phyloP scores from a whole-genome alignment of 31 red algal species.

The Odonthalia washingtoniensis region DNA sequence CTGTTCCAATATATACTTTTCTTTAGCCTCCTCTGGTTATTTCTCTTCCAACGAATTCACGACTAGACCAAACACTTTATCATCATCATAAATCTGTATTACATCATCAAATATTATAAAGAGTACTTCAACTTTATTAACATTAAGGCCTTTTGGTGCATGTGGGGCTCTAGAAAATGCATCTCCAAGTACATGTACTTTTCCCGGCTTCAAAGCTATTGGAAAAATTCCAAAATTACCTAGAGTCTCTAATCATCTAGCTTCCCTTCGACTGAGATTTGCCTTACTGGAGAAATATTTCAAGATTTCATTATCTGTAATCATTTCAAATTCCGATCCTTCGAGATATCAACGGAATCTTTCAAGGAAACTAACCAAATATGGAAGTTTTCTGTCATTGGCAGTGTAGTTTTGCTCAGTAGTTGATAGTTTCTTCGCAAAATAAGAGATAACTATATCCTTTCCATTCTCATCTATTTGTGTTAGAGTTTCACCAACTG shows the following conservation, averaged over 20 bases:
- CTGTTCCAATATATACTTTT: neutral
- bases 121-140: neutral
- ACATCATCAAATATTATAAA: neutral
- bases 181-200: neutral
- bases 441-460: neutral
- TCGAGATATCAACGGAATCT: neutral
- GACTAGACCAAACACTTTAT: neutral
- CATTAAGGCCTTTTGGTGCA: neutral
- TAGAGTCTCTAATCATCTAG: neutral
- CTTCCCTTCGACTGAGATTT: slow-evolving; percentile 4
- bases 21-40: neutral
- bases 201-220: neutral
- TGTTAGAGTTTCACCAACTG: slow-evolving; percentile 4
- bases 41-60: neutral
- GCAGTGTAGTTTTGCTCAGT: slow-evolving; percentile 10
- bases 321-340: neutral
- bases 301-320: slow-evolving; percentile 1
- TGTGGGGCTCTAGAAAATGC: neutral
- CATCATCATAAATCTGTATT: neutral
- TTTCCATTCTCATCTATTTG: neutral
- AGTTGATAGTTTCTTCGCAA: neutral
- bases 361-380: neutral
- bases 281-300: neutral
- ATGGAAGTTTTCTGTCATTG: neutral
- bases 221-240: neutral